Evolutionary conservation across 495 filamentous ascomycete species (phyloP).

Genomic region (Aspergillus avenaceus): DNA sequence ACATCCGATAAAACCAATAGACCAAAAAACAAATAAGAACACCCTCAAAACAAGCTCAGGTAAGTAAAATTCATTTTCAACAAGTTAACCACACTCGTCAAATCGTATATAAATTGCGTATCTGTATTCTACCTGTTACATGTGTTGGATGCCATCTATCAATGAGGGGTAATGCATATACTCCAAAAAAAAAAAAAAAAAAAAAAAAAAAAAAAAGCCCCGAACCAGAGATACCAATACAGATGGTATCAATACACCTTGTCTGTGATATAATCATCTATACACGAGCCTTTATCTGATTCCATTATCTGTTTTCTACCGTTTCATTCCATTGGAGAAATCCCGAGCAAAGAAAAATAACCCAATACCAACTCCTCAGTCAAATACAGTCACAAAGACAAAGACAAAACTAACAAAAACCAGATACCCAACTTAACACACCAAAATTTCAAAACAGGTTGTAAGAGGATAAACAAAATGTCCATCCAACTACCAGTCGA

Average conservation of each 20-base stretch:
- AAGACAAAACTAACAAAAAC: no score
- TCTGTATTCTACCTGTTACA: no score
- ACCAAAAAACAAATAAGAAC: not conserved
- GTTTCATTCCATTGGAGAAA: no score
- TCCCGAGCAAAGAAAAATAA: no score
- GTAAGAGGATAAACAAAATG: conserved; percentile 20
- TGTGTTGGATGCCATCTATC: not conserved
- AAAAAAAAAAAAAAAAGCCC: not conserved
- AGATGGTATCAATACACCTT: no score
- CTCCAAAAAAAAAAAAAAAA: not conserved
- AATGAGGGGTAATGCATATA: not conserved
- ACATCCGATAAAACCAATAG: not conserved
- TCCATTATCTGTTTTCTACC: no score
- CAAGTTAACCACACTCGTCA: no score
- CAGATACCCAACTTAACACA: not conserved
- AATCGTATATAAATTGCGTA: no score
- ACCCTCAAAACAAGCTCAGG: not conserved
- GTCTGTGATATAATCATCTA: no score
- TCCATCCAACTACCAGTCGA: conserved; percentile 57
- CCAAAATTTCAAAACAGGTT: not conserved
- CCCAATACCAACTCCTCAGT: not conserved
- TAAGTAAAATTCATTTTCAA: not conserved
- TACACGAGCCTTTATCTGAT: no score
- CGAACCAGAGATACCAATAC: no score
- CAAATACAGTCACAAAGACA: not conserved